Evolutionary conservation across 371 early-diverging fungal species (phyloP).

Genomic region (Funneliformis caledonium): DNA sequence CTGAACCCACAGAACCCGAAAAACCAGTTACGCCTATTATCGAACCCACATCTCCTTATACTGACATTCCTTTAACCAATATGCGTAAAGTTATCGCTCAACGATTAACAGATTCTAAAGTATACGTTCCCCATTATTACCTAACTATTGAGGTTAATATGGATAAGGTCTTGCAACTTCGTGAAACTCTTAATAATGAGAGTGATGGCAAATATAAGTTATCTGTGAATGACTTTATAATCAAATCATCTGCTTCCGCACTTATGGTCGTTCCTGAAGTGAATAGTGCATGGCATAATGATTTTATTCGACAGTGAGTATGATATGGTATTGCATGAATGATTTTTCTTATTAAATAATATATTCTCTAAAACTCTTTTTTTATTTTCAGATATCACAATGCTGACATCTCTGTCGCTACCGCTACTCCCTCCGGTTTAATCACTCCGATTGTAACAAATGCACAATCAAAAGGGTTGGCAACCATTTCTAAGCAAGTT

Average conservation of each 20-base stretch:
- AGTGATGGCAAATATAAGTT: slow-evolving; percentile 91
- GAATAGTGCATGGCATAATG: slow-evolving; percentile 95
- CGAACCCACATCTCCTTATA: slow-evolving; percentile 65
- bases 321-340: neutral
- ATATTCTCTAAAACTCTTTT: neutral
- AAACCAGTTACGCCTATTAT: slow-evolving; percentile 59
- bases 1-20: slow-evolving; percentile 51
- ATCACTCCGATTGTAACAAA: slow-evolving; percentile 94
- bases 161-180: slow-evolving; percentile 84
- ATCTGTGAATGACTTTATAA: slow-evolving; percentile 97
- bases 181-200: slow-evolving; percentile 87
- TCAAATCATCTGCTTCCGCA: slow-evolving; percentile 94
- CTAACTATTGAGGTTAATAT: slow-evolving; percentile 88
- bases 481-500: slow-evolving; percentile 82
- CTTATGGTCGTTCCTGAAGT: slow-evolving; percentile 94
- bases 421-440: slow-evolving; percentile 92
- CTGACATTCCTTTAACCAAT: slow-evolving; percentile 85
- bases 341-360: slow-evolving; percentile 14
- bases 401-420: slow-evolving; percentile 95
- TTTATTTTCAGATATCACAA: slow-evolving; percentile 69
- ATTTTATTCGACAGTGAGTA: slow-evolving; percentile 87
- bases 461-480: slow-evolving; percentile 88
- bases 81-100: slow-evolving; percentile 93
- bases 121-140: slow-evolving; percentile 95
- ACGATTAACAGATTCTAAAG: slow-evolving; percentile 88